A percentile compares a stretch with the other conserved stretches of the same genome.
Evolutionary conservation across 2,329 filamentous ascomycete genomes (phyloP).

Genomic region (Tetracladium maxilliforme): DNA sequence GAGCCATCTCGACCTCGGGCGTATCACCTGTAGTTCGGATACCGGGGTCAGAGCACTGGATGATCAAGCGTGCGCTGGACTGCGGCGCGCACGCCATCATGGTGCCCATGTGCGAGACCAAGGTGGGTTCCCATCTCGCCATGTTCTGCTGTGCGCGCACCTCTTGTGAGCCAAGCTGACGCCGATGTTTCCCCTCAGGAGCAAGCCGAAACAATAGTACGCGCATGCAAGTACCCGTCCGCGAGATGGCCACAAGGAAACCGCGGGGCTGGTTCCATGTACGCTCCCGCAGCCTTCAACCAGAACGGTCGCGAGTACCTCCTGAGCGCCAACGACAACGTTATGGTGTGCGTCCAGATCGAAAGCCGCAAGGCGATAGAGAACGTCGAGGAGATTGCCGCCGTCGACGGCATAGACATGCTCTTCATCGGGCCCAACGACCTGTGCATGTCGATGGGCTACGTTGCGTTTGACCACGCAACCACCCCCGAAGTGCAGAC

Average conservation of each 20-base stretch:
- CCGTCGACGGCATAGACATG: conserved; percentile 8
- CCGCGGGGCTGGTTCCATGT: conserved; percentile 15
- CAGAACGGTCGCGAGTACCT: conserved; percentile 12
- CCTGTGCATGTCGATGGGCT: conserved; percentile 12
- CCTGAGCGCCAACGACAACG: conserved; percentile 9
- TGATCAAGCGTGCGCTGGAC: conserved; percentile 16
- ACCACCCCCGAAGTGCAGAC: conserved; percentile 15
- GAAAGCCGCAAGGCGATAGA: conserved; percentile 6
- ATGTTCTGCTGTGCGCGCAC: no score
- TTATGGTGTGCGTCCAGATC: conserved; percentile 12
- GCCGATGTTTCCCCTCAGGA: conserved; percentile 6
- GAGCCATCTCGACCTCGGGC: no score
- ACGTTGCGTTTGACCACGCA: conserved; percentile 16
- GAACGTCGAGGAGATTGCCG: conserved; percentile 7
- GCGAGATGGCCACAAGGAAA: conserved; percentile 8
- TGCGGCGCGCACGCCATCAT: conserved; percentile 15
- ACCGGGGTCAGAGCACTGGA: no score
- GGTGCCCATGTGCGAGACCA: conserved; percentile 14
- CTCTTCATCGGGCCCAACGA: conserved; percentile 11
- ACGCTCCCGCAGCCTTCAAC: conserved; percentile 12
- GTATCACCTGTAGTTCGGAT: no score
- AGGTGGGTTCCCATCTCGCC: conserved; percentile 1
- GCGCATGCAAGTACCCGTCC: conserved; percentile 12
- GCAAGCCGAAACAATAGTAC: conserved; percentile 11
- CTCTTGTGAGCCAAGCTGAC: background rate